A percentile compares a stretch with the other conserved stretches of the same genome.
Conservation (phyloP, 163 green algal genomes). For the Chlorella variabilis region DNA sequence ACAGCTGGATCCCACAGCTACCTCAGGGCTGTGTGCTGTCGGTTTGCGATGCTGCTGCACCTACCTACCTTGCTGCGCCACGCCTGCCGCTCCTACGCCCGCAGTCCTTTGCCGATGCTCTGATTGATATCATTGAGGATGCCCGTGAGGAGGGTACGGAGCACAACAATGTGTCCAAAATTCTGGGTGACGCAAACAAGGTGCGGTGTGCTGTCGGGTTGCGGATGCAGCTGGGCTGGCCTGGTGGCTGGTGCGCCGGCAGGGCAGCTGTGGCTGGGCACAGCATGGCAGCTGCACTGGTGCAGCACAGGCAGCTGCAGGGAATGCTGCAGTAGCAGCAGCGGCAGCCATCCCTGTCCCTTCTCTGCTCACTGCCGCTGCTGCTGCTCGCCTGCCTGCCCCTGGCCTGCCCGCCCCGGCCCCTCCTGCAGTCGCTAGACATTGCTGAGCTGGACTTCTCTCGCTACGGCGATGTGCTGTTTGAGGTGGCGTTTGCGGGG, state of each 20-base stretch:
- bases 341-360: too few relatives aligned
- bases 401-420: too few relatives aligned
- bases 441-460: constrained; percentile 92
- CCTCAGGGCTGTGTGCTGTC: too few relatives aligned
- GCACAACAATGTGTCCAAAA: constrained; percentile 61
- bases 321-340: too few relatives aligned
- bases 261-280: too few relatives aligned
- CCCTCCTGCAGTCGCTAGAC: constrained; percentile 60
- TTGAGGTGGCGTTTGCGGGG: constrained; percentile 96
- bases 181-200: constrained; percentile 82
- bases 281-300: too few relatives aligned
- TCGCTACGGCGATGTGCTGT: constrained; percentile 97
- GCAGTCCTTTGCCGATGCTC: constrained; percentile 92
- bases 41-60: too few relatives aligned
- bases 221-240: too few relatives aligned
- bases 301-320: too few relatives aligned
- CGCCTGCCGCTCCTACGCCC: background rate
- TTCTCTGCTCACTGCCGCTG: background rate
- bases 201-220: constrained; percentile 61
- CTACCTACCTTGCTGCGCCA: background rate
- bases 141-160: constrained; percentile 57
- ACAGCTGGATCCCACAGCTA: too few relatives aligned
- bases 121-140: constrained; percentile 90
- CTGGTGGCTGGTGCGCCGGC: too few relatives aligned
- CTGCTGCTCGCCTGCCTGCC: background rate